These are phyloP conservation scores for Tolypocladium nubicola DNA, from an alignment of 2,329 filamentous ascomycete species.

Conservation along the genomic window DNA sequence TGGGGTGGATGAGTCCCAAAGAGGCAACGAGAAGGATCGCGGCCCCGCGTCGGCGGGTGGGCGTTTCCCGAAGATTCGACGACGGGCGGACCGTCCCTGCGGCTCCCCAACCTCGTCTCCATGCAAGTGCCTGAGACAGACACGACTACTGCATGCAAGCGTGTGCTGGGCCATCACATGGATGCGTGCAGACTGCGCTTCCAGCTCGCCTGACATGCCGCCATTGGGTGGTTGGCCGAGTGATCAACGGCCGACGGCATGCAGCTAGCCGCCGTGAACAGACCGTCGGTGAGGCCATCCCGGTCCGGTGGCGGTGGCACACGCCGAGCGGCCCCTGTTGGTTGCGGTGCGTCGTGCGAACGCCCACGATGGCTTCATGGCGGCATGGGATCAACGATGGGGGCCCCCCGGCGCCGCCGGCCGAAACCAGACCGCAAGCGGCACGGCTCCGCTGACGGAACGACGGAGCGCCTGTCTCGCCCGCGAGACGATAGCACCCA, in stretches of 20 bases:
- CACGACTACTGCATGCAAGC: background rate
- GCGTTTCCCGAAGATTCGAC: background rate
- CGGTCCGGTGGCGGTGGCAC: conserved; percentile 3
- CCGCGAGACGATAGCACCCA: background rate
- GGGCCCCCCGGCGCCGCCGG: background rate
- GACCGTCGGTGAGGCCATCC: conserved; percentile 10
- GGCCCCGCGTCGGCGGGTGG: background rate
- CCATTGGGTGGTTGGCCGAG: conserved; percentile 7
- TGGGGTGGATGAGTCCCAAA: background rate
- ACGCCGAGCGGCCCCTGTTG: background rate
- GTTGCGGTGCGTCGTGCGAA: background rate
- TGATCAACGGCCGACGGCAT: conserved; percentile 7
- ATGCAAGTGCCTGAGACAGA: conserved; percentile 6
- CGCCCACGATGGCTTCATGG: conserved; percentile 1
- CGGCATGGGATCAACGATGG: background rate
- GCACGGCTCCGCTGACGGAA: background rate
- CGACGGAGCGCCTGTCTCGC: background rate
- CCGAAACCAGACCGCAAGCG: background rate
- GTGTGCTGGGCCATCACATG: conserved; percentile 2
- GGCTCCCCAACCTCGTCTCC: conserved; percentile 1
- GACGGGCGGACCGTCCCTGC: conserved; percentile 1
- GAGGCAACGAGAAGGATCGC: background rate
- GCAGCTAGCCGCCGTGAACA: conserved; percentile 11
- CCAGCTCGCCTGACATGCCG: conserved; percentile 1
- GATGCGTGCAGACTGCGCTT: background rate